Conservation (phyloP, 495 filamentous ascomycete species). For the Penicillium manginii region DNA sequence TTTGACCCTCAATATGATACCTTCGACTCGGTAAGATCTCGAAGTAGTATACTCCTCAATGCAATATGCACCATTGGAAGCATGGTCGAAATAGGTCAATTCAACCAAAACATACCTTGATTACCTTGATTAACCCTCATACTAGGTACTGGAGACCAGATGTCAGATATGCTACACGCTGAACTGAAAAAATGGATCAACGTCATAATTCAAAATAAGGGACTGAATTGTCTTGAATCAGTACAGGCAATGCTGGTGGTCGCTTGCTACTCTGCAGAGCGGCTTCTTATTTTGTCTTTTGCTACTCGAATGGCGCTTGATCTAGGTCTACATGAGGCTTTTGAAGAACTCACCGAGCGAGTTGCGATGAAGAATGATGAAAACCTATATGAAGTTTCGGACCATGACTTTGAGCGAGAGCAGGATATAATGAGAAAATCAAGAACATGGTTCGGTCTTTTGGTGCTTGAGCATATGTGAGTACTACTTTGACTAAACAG, state of each 20-base stretch:
- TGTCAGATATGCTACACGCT: conserved; percentile 42
- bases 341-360: conserved; percentile 41
- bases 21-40: conserved; percentile 41
- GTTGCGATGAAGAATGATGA: conserved; percentile 34
- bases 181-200: conserved; percentile 51
- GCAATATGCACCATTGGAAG: conserved; percentile 54
- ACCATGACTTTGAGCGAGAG: conserved; percentile 30
- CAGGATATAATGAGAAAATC: conserved; percentile 42
- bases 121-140: background rate
- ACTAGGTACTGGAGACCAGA: conserved; percentile 38
- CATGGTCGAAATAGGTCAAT: conserved; percentile 41
- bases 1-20: conserved; percentile 49
- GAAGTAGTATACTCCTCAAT: conserved; percentile 51
- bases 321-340: conserved; percentile 45
- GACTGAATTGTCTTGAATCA: conserved; percentile 43
- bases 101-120: background rate
- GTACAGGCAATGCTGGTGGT: conserved; percentile 54
- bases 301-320: conserved; percentile 53
- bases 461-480: conserved; percentile 54
- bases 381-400: conserved; percentile 14
- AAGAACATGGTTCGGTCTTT: conserved; percentile 50
- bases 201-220: conserved; percentile 45
- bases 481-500: background rate
- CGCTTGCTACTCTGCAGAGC: conserved; percentile 53
- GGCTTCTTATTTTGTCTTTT: conserved; percentile 48